Conservation (phyloP, 306 rosid species). For the Gleditsia sinensis region DNA sequence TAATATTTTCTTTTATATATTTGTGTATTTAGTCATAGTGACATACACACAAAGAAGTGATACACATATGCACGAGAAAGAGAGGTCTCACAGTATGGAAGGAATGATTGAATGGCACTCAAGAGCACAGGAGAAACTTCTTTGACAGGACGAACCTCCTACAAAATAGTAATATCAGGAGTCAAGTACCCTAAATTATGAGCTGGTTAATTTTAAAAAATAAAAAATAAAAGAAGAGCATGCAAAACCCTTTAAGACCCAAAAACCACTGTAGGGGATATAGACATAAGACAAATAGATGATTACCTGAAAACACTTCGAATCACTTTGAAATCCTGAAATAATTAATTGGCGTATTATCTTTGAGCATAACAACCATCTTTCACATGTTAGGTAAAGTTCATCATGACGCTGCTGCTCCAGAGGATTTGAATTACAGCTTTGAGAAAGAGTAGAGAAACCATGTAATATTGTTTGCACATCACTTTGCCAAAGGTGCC, state of each 20-base stretch:
- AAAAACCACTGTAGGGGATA: slow-evolving; percentile 9
- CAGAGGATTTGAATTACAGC: slow-evolving; percentile 58
- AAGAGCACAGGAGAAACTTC: slow-evolving; percentile 87
- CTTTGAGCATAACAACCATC: slow-evolving; percentile 92
- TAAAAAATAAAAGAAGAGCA: not conserved
- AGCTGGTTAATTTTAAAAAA: slow-evolving; percentile 8
- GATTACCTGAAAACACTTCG: slow-evolving; percentile 81
- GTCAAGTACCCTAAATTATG: slow-evolving; percentile 4
- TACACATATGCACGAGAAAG: slow-evolving; percentile 18
- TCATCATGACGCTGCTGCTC: slow-evolving; percentile 71
- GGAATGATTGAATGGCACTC: slow-evolving; percentile 85
- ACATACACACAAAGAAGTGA: slow-evolving; percentile 15
- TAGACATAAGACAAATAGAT: slow-evolving; percentile 16
- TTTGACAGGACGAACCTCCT: slow-evolving; percentile 91
- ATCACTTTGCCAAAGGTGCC: slow-evolving; percentile 96
- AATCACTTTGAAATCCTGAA: slow-evolving; percentile 94
- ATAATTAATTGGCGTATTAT: slow-evolving; percentile 79
- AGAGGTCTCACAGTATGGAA: slow-evolving; percentile 83
- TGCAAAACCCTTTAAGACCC: slow-evolving; percentile 10
- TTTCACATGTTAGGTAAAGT: slow-evolving; percentile 82
- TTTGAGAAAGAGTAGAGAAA: slow-evolving; percentile 73
- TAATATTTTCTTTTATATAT: slow-evolving; percentile 8
- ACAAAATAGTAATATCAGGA: slow-evolving; percentile 37
- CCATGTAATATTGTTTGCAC: slow-evolving; percentile 80
- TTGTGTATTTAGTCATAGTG: not conserved